Percentiles rank a stretch among this genome's conserved stretches.
phyloP scores from a whole-genome alignment of 331 rosid species.

The Telfairia occidentalis region DNA sequence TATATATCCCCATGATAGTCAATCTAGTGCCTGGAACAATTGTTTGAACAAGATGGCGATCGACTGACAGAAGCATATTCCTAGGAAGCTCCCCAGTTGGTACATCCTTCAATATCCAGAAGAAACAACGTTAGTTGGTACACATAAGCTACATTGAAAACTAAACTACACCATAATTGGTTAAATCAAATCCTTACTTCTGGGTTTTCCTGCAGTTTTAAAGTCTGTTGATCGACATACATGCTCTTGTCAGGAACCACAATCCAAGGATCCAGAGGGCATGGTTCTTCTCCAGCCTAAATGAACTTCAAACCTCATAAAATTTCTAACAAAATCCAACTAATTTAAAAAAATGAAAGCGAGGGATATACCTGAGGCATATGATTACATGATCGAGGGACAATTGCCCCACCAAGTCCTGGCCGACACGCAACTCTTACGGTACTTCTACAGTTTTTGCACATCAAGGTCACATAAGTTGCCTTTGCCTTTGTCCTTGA shows the following conservation, averaged over 20 bases:
- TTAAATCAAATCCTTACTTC: conserved; percentile 41
- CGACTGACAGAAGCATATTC: conserved; percentile 86
- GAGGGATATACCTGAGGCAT: conserved; percentile 62
- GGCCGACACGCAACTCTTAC: conserved; percentile 82
- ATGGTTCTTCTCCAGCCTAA: conserved; percentile 91
- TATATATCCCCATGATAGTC: conserved; percentile 82
- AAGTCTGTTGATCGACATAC: conserved; percentile 92
- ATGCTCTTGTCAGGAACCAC: conserved; percentile 90
- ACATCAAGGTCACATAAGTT: conserved; percentile 74
- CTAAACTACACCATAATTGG: background rate
- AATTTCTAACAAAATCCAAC: background rate
- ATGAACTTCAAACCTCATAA: conserved; percentile 4
- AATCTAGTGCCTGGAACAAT: conserved; percentile 95
- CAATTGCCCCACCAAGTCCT: conserved; percentile 95
- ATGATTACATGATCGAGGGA: conserved; percentile 92
- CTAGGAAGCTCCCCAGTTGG: conserved; percentile 99
- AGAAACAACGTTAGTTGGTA: conserved; percentile 4
- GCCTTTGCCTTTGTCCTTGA: conserved; percentile 97
- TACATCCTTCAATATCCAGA: conserved; percentile 64
- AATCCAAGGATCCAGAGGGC: conserved; percentile 94
- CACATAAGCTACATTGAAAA: background rate
- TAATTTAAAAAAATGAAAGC: background rate
- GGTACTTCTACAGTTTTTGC: conserved; percentile 77
- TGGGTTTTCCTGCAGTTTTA: conserved; percentile 90
- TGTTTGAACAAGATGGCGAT: conserved; percentile 93